phyloP scores from a whole-genome alignment of 2,329 filamentous ascomycete species.

The Aspergillus tubingensis region DNA sequence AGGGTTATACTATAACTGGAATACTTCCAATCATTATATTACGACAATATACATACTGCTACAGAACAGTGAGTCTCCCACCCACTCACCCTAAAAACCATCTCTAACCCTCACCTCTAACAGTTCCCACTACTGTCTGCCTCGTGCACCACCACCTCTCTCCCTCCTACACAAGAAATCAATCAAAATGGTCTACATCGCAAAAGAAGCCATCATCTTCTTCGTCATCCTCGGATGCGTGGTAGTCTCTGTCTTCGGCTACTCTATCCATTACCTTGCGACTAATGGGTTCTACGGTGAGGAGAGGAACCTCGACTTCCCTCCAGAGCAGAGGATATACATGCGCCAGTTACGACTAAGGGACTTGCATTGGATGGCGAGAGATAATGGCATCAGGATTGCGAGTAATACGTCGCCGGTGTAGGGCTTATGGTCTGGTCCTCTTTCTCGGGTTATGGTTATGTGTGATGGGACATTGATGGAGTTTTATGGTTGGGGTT shows the following conservation, averaged over 20 bases:
- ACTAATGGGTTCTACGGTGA: constrained; percentile 21
- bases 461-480: too few species aligned
- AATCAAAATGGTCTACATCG: background rate
- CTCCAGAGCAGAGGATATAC: constrained; percentile 30
- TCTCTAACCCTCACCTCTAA: too few species aligned
- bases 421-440: too few species aligned
- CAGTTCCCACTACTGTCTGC: too few species aligned
- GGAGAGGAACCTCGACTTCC: constrained; percentile 14
- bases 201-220: constrained; percentile 12
- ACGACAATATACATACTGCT: too few species aligned
- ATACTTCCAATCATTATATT: too few species aligned
- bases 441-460: too few species aligned
- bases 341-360: constrained; percentile 31
- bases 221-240: constrained; percentile 27
- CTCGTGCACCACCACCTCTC: too few species aligned
- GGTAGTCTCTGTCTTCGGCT: constrained; percentile 30
- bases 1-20: too few species aligned
- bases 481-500: too few species aligned
- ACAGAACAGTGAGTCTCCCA: too few species aligned
- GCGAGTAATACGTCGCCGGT: background rate
- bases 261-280: constrained; percentile 25
- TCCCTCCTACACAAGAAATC: background rate
- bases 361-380: constrained; percentile 25
- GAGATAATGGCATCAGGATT: background rate
- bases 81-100: too few species aligned